Evolutionary conservation across 257 asterid species (phyloP), one percentile per base, ranked within the genome.

Genomic region (Solanum bulbocastanum): DNA sequence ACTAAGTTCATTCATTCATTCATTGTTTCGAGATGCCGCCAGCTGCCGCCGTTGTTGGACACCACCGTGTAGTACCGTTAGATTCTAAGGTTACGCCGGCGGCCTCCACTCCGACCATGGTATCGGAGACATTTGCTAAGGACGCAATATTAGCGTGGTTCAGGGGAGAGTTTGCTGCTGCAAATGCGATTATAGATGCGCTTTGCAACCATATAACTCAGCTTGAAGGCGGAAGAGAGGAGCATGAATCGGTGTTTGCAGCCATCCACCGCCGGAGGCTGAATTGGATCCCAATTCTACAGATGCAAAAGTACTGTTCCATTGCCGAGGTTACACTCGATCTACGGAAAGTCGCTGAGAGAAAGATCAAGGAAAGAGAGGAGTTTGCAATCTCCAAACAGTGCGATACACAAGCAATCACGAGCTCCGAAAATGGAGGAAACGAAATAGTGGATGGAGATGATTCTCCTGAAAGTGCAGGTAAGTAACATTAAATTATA

Each of bases 251-350:
- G 40, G 95, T 93, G 18, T 96, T 97, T 89, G 91, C 93, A 7
- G 98, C 99, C 49, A 94, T 97, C 40, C 99, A 97, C 79, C 90
- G 94, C 35, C 91, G 99, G 86, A 88, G 99, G 92, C 33, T 95
- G 90, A 95, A 96, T 85, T 97, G 99, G 99, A 95, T 97, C 94
- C 99, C 98, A 91, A 91, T 96, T 90, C 93, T 97, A 23, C 98
- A 96, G 94, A 95, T 94, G 98, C 99, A 97, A 93, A 94, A 93
- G 87, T 97, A 93, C 91, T 94, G 85, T 89, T 90, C 99, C 16
- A 96, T 96, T 49, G 96, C 96, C 6, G 99, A 95, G 83, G 98
- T 97, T 44, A 72, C 92, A 10, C 46, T 66, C 86, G 98, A 96
- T 94, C 98, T 97, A 56, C 91, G 91, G 33, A 95, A 94, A 83